Base-by-base conservation (phyloP, 345 rosid genomes). In the Hypericum androsaemum region DNA sequence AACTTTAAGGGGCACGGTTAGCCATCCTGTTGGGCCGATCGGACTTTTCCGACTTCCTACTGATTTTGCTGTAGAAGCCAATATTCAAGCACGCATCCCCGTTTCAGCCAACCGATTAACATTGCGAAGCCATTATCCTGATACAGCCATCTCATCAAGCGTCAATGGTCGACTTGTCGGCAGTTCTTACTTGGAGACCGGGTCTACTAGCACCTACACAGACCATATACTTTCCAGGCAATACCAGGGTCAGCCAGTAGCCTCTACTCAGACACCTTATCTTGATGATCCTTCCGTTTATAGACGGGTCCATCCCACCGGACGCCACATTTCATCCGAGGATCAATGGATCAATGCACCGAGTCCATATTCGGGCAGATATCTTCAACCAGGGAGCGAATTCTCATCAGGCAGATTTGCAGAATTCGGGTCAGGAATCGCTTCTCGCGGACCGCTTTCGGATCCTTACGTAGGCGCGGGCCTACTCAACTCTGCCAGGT, bases 41-140 rank as follows among this genome's bases (percentile, higher is more conserved):
- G 94, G 79, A 63, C 96, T 87, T 70, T 82, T 84, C 61, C 65
- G 94, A 37, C 66, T 82, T 45, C 98, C 95, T 12, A 73, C 84
- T 22, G 89, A 84, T 54, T 71, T 71, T 48, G 53, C 74, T 0
- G 50, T 51, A 6, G 84, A 71, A 62, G 66, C 43, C 17, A 44
- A 57, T 11, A 43, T 43, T 15, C 62, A 52, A 62, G 57, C 61
- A 52, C 64, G 63, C 63, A 46, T 66, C 58, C 54, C 55, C 40
- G 67, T 52, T 63, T 70, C 72, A 7, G 60, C 66, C 53, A 65
- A 78, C 56, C 73, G 47, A 54, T 62, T 63, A 43, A 76, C 74
- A 66, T 68, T 72, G 58, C 69, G 64, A 12, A 80, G 71, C 54
- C 63, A 67, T 64, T 59, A 47, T 60, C 71, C 83, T 52, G 71